These are phyloP conservation scores for Syzygium jambos DNA, from an alignment of 345 rosid species.

Conservation along the genomic window DNA sequence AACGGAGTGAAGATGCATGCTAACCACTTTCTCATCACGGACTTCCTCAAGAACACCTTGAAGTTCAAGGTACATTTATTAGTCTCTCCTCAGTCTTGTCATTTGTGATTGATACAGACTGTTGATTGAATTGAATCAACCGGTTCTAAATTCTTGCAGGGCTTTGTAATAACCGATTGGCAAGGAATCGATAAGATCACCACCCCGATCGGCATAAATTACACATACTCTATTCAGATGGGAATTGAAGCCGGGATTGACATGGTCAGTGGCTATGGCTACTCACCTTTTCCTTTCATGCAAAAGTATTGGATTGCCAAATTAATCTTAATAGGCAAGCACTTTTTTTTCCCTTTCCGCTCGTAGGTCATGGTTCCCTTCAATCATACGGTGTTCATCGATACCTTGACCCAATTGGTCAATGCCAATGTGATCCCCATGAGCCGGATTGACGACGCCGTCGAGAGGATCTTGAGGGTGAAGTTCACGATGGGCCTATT, in stretches of 20 bases:
- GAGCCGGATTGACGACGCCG: slow-evolving; percentile 71
- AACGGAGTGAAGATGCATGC: slow-evolving; percentile 76
- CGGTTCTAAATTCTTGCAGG: slow-evolving; percentile 20
- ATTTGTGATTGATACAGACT: not conserved
- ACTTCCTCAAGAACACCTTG: slow-evolving; percentile 38
- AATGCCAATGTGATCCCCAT: slow-evolving; percentile 32
- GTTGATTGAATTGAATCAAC: not conserved
- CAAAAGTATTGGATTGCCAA: not conserved
- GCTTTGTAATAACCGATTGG: slow-evolving; percentile 80
- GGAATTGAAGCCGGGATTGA: slow-evolving; percentile 62
- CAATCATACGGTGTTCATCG: slow-evolving; percentile 44
- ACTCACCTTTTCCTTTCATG: not conserved
- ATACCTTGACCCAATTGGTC: slow-evolving; percentile 31
- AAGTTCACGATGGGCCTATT: slow-evolving; percentile 69
- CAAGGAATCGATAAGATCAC: slow-evolving; percentile 67
- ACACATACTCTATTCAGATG: slow-evolving; percentile 41
- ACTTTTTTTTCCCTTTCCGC: not conserved
- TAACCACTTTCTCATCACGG: slow-evolving; percentile 38
- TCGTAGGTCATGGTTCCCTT: slow-evolving; percentile 62
- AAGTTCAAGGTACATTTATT: slow-evolving; percentile 41
- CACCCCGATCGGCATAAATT: slow-evolving; percentile 43
- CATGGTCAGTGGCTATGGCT: slow-evolving; percentile 33
- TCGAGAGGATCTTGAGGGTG: slow-evolving; percentile 61
- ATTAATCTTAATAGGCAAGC: not conserved
- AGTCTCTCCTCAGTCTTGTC: not conserved